Base-by-base conservation (phyloP, 1,284 basidiomycete species). In the Sparassis latifolia region DNA sequence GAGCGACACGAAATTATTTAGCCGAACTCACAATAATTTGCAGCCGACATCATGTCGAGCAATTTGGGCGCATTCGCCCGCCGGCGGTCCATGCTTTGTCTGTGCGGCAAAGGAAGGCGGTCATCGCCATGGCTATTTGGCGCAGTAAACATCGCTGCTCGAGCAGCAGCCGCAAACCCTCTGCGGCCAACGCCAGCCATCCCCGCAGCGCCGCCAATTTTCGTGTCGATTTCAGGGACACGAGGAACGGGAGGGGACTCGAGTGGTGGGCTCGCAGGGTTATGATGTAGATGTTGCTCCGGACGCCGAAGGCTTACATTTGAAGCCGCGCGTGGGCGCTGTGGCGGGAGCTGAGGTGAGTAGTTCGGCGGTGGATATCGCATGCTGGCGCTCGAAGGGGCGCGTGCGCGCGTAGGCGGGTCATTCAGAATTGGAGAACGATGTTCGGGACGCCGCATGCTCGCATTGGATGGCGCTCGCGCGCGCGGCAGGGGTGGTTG, bases 151-250 rank as follows among this genome's bases (percentile, higher is more conserved):
- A 87, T 76, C 2, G 84, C 86, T 0, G 83, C 83, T 40, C 81
- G 75, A 37, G 88, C 85, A 5, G 80, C 89, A 5, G 90, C 88
- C 2, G 85, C 86, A 56, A 94, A 93, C 0, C 88, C 91, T 54
- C 91, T 73, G 53, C 91, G 72, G 3, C 91, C 91, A 2, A 94
- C 90, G 12, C 91, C 91, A 0, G 91, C 91, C 90, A 93, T 93
- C 0, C 91, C 91, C 4, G 89, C 89, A 54, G 78, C 82, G 2
- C 89, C 90, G 3, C 89, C 90, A 6, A 64, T 78, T 59, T 84
- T 82, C 10, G 89, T 91, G 61, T 91, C 81, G 4, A 81, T 75
- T 40, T 75, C 62, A 1, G 44, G 51, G 20, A 20, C 20, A 20
- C 20, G 20, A 20, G 20, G 20, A 20, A 37, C 35, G 6, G 35